Conservation (phyloP, 2,329 filamentous ascomycete genomes). For the Chrysosporium keratinophilum region DNA sequence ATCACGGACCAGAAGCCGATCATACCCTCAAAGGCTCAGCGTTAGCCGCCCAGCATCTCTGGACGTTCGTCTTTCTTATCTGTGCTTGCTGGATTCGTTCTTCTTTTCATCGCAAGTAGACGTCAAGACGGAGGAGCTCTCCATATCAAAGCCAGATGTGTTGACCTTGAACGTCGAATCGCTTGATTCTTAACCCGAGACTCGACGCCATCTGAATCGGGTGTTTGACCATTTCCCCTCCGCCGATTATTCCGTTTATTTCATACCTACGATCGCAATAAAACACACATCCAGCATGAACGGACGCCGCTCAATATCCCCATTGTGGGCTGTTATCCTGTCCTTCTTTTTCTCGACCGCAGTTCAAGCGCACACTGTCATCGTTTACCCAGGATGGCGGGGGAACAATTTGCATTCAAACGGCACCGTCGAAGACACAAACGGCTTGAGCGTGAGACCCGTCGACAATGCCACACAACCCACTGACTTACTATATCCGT, state of each 20-base stretch:
- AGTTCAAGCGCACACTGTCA: conserved; percentile 56
- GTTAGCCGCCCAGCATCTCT: conserved; percentile 4
- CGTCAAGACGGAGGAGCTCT: no score
- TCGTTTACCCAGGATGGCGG: conserved; percentile 77
- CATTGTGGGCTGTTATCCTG: conserved; percentile 23
- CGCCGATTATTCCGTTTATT: neutral
- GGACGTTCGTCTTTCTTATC: neutral
- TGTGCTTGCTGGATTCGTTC: neutral
- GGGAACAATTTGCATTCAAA: conserved; percentile 78
- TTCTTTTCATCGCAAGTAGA: no score
- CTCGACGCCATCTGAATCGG: neutral
- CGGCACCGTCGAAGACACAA: conserved; percentile 43
- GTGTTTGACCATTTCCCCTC: neutral
- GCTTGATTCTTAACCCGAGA: no score
- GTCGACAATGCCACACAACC: conserved; percentile 31
- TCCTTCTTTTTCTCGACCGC: conserved; percentile 30
- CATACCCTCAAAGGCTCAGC: neutral
- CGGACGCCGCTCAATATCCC: conserved; percentile 21
- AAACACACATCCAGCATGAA: conserved; percentile 21
- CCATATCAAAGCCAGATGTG: no score
- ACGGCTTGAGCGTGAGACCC: conserved; percentile 38
- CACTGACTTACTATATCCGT: conserved; percentile 51
- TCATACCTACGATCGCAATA: neutral
- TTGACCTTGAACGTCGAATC: no score
- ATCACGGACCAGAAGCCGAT: conserved; percentile 1